Percentiles rank a stretch among this genome's conserved stretches.
These are phyloP conservation scores for Cantharellus cinnabarinus DNA, from an alignment of 768 basidiomycete genomes.

Conservation along the genomic window DNA sequence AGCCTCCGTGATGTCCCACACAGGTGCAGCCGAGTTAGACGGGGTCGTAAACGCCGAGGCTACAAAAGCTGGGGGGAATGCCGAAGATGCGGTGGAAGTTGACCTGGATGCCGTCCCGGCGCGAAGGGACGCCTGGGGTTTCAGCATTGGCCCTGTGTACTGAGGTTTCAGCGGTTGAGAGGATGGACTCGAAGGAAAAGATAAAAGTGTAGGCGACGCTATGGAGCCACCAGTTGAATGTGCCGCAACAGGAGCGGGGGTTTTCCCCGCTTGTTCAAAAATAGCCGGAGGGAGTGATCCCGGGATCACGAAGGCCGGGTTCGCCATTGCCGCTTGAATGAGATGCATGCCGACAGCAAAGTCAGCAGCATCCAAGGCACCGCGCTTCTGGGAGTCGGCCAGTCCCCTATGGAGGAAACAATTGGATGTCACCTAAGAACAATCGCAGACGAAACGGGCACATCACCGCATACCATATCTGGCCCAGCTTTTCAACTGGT, in stretches of 20 bases:
- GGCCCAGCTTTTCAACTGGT: conserved; percentile 64
- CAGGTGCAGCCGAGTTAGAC: conserved; percentile 9
- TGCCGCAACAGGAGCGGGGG: background rate
- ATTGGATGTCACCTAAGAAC: background rate
- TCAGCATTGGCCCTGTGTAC: conserved; percentile 17
- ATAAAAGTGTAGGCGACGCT: background rate
- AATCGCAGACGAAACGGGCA: background rate
- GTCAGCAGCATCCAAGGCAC: conserved; percentile 70
- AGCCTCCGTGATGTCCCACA: conserved; percentile 66
- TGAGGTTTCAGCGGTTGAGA: conserved; percentile 27
- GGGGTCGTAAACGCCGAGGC: conserved; percentile 2
- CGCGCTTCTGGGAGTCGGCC: conserved; percentile 87
- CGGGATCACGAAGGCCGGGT: conserved; percentile 51
- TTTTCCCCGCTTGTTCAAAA: conserved; percentile 50
- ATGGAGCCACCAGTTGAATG: background rate
- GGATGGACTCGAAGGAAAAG: background rate
- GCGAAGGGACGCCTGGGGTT: conserved; percentile 1
- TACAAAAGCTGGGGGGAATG: conserved; percentile 2
- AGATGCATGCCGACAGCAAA: conserved; percentile 94
- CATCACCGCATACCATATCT: conserved; percentile 56
- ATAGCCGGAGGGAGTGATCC: conserved; percentile 56
- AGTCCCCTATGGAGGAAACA: conserved; percentile 40
- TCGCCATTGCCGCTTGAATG: conserved; percentile 81
- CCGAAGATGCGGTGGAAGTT: conserved; percentile 13
- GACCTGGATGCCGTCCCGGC: background rate